These are phyloP conservation scores for Lagenaria siceraria DNA, from an alignment of 306 rosid genomes.

Conservation along the genomic window DNA sequence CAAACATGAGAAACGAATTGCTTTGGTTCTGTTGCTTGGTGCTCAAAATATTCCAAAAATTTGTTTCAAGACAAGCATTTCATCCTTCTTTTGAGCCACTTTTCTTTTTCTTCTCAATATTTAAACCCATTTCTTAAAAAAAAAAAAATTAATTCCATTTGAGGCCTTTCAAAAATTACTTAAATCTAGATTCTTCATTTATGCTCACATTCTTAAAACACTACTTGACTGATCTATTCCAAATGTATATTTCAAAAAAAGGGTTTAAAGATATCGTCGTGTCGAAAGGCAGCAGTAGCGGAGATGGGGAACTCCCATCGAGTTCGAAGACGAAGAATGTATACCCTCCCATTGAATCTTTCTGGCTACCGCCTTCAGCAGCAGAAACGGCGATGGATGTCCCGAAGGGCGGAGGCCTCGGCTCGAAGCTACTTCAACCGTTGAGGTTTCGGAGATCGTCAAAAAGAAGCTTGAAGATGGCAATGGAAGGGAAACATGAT, in stretches of 20 bases:
- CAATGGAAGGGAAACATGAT: slow-evolving; percentile 55
- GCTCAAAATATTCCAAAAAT: slow-evolving; percentile 6
- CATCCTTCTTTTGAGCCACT: neutral
- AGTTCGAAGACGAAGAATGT: slow-evolving; percentile 21
- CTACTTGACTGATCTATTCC: neutral
- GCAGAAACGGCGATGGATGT: slow-evolving; percentile 4
- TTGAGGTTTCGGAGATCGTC: slow-evolving; percentile 11
- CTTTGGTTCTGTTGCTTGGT: neutral
- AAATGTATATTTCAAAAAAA: slow-evolving; percentile 20
- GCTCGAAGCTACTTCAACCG: slow-evolving; percentile 30
- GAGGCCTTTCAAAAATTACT: neutral
- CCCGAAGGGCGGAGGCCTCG: slow-evolving; percentile 13
- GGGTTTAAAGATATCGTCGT: slow-evolving; percentile 21
- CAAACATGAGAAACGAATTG: neutral
- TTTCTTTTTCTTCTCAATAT: neutral
- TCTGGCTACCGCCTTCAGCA: slow-evolving; percentile 39
- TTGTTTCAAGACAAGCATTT: neutral
- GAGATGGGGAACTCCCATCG: slow-evolving; percentile 16
- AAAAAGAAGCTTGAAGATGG: slow-evolving; percentile 30
- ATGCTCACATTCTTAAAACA: neutral
- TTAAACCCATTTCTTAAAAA: neutral
- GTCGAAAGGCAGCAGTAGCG: slow-evolving; percentile 13
- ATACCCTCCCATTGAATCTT: slow-evolving; percentile 59
- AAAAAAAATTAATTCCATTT: neutral
- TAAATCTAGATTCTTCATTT: neutral